Conservation (phyloP, 176 grass and related monocot genomes). For the Avena sativa region DNA sequence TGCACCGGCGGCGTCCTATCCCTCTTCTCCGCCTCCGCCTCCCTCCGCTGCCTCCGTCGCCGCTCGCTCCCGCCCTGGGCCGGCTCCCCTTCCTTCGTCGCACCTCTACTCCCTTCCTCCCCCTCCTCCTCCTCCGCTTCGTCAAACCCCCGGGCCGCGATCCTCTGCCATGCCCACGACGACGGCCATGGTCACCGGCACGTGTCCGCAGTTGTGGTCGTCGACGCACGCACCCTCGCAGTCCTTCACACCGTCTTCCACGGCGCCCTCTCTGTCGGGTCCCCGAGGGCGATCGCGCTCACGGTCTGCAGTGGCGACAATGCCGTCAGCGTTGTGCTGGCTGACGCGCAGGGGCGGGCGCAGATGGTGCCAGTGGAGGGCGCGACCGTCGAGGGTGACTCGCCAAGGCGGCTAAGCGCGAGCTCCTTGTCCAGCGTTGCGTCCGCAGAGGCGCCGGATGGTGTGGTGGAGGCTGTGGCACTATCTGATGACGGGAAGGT, state of each 20-base stretch:
- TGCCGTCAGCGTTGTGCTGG: slow-evolving; percentile 55
- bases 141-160: slow-evolving; percentile 48
- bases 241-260: slow-evolving; percentile 78
- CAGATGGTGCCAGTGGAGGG: slow-evolving; percentile 53
- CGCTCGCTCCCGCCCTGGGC: slow-evolving; percentile 80
- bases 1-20: slow-evolving; percentile 76
- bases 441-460: slow-evolving; percentile 40
- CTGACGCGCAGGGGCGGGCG: slow-evolving; percentile 60
- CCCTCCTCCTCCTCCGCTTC: slow-evolving; percentile 42
- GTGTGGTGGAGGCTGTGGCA: slow-evolving; percentile 50
- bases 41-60: slow-evolving; percentile 72
- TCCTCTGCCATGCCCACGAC: slow-evolving; percentile 69
- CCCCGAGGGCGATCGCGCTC: slow-evolving; percentile 52
- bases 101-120: slow-evolving; percentile 46
- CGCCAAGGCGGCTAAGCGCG: slow-evolving; percentile 38
- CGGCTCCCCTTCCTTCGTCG: slow-evolving; percentile 66
- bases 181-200: slow-evolving; percentile 34
- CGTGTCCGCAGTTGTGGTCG: slow-evolving; percentile 60
- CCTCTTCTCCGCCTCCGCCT: slow-evolving; percentile 62
- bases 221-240: slow-evolving; percentile 70
- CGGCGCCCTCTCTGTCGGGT: slow-evolving; percentile 55
- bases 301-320: slow-evolving; percentile 40
- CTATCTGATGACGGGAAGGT: slow-evolving; percentile 71
- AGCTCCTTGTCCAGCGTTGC: slow-evolving; percentile 42
- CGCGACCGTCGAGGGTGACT: slow-evolving; percentile 38